These are phyloP conservation scores for Gypsophila paniculata DNA, from an alignment of 179 eudicot genomes.

Conservation along the genomic window DNA sequence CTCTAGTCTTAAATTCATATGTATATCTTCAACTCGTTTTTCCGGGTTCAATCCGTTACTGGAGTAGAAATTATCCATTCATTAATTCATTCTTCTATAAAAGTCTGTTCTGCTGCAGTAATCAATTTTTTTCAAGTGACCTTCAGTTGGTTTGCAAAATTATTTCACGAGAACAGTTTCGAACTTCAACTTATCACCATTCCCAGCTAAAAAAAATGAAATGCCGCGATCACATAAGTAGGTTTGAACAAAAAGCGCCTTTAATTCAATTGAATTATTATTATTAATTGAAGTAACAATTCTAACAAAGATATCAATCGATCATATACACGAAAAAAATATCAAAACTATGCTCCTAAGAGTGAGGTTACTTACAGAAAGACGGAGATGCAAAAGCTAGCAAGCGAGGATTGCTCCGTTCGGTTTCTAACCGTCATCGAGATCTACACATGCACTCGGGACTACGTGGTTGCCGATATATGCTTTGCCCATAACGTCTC, in stretches of 20 bases:
- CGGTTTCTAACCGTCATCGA: not conserved
- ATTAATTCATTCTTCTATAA: conserved; percentile 26
- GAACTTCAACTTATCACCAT: no score
- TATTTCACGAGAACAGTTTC: no score
- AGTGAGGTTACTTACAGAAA: conserved; percentile 3
- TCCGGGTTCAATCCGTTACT: conserved; percentile 27
- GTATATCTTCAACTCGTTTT: conserved; percentile 34
- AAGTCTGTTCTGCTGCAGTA: no score
- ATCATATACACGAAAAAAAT: not conserved
- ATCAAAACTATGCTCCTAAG: conserved; percentile 14
- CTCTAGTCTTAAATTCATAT: conserved; percentile 22
- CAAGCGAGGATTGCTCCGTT: no score
- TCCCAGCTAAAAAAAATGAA: no score
- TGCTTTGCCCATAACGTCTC: conserved; percentile 58
- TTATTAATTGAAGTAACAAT: no score
- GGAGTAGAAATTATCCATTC: conserved; percentile 10
- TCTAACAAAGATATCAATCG: no score
- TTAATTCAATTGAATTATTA: no score
- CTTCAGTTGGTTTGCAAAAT: not conserved
- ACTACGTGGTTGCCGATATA: conserved; percentile 76
- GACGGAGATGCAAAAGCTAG: not conserved
- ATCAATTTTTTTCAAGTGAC: no score
- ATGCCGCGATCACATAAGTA: no score
- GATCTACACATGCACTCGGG: conserved; percentile 79
- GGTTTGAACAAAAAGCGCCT: no score